phyloP scores from a whole-genome alignment of 371 early-diverging fungal genomes.

The Actinomortierella ambigua region DNA sequence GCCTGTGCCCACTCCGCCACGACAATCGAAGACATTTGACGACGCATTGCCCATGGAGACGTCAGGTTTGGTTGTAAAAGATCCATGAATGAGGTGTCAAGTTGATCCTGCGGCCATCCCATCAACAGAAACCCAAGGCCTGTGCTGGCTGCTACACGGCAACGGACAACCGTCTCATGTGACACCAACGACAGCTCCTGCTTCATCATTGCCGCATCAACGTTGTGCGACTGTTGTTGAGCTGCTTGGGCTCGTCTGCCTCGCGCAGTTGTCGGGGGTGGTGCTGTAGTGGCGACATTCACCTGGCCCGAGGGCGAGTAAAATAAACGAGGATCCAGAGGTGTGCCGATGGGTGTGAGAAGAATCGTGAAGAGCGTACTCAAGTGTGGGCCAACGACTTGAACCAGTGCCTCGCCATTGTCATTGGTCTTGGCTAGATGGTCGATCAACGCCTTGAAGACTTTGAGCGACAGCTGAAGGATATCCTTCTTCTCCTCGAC shows the following conservation, averaged over 20 bases:
- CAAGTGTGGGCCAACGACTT: conserved; percentile 24
- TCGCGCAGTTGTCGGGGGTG: conserved; percentile 21
- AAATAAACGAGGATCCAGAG: conserved; percentile 72
- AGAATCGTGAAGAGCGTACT: conserved; percentile 51
- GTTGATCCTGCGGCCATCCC: conserved; percentile 63
- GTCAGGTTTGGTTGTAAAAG: conserved; percentile 52
- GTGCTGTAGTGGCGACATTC: conserved; percentile 31
- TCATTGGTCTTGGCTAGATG: conserved; percentile 22
- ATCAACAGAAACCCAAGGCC: conserved; percentile 83
- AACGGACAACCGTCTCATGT: conserved; percentile 76
- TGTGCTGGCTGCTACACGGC: conserved; percentile 78
- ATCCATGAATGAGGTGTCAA: conserved; percentile 18
- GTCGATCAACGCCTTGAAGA: conserved; percentile 71
- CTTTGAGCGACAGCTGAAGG: conserved; percentile 62
- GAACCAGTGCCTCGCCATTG: conserved; percentile 12
- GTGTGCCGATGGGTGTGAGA: conserved; percentile 82
- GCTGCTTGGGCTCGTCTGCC: conserved; percentile 25
- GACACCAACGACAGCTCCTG: conserved; percentile 90
- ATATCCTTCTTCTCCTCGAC: conserved; percentile 83
- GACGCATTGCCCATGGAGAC: conserved; percentile 83
- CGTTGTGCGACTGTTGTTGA: conserved; percentile 57
- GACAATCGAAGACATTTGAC: conserved; percentile 78
- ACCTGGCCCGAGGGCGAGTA: conserved; percentile 60
- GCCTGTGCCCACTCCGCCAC: conserved; percentile 84
- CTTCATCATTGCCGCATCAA: conserved; percentile 90